These are phyloP conservation scores for Coelastrella sp. DNA, from an alignment of 139 green algal species.

Conservation along the genomic window DNA sequence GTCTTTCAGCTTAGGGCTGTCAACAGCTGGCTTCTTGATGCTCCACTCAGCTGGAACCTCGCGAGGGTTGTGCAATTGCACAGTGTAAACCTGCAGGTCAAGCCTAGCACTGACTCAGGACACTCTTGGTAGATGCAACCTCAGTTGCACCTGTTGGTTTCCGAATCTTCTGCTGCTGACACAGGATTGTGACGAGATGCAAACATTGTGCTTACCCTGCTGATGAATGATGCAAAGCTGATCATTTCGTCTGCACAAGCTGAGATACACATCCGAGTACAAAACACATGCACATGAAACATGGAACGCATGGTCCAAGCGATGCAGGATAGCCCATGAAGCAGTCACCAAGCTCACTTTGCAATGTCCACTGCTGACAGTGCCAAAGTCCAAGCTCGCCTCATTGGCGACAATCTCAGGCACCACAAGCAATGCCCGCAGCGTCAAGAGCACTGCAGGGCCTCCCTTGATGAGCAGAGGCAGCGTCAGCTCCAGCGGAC, in stretches of 20 bases:
- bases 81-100: constrained; percentile 63
- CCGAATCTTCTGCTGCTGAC: too few species aligned
- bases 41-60: constrained; percentile 78
- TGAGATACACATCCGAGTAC: too few species aligned
- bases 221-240: too few species aligned
- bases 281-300: too few species aligned
- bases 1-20: constrained; percentile 69
- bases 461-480: constrained; percentile 72
- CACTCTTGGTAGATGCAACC: too few species aligned
- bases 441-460: constrained; percentile 72
- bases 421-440: constrained; percentile 69
- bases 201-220: too few species aligned
- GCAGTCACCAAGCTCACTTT: constrained; percentile 56
- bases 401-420: constrained; percentile 64
- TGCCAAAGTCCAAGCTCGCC: constrained; percentile 70
- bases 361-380: constrained; percentile 70
- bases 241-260: too few species aligned
- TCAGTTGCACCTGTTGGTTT: too few species aligned
- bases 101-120: neutral
- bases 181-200: too few species aligned
- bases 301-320: neutral
- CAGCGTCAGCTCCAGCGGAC: constrained; percentile 67
- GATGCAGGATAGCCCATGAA: neutral
- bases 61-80: constrained; percentile 82
- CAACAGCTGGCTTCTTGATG: constrained; percentile 73